Evolutionary conservation across 2,329 filamentous ascomycete species (phyloP).

Genomic region (Penicillium brasilianum): DNA sequence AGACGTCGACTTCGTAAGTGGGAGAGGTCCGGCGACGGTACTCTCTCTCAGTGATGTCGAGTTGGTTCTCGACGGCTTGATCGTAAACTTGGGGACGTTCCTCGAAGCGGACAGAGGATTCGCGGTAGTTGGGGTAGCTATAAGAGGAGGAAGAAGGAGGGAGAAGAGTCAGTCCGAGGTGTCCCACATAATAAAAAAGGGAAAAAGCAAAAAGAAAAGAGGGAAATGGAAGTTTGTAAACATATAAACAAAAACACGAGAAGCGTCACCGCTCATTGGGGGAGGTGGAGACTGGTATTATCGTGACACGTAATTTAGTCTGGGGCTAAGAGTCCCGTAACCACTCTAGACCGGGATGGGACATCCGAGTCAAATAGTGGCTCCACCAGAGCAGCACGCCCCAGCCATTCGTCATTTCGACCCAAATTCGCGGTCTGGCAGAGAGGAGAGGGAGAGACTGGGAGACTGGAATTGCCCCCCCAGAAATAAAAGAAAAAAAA

Average conservation of each 20-base stretch:
- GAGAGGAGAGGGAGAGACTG: too few species aligned
- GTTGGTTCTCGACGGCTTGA: slow-evolving; percentile 52
- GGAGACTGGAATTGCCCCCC: not conserved
- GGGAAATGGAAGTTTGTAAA: slow-evolving; percentile 25
- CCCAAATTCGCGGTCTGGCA: not conserved
- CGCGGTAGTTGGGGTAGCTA: slow-evolving; percentile 59
- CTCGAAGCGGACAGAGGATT: slow-evolving; percentile 57
- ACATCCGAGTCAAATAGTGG: slow-evolving; percentile 28
- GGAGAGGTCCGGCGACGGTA: slow-evolving; percentile 67
- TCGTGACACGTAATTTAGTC: slow-evolving; percentile 34
- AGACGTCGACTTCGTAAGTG: slow-evolving; percentile 54
- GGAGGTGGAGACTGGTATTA: slow-evolving; percentile 25
- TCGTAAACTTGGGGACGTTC: slow-evolving; percentile 48
- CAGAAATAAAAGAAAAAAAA: not conserved
- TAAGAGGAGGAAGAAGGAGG: slow-evolving; percentile 20
- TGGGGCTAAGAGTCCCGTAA: slow-evolving; percentile 25
- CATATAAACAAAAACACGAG: slow-evolving; percentile 32
- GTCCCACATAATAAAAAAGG: slow-evolving; percentile 8
- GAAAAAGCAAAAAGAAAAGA: slow-evolving; percentile 3
- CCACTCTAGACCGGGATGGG: slow-evolving; percentile 31
- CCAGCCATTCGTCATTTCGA: not conserved
- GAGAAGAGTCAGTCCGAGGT: slow-evolving; percentile 31
- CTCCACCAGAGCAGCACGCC: slow-evolving; percentile 17
- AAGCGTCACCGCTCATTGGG: slow-evolving; percentile 35
- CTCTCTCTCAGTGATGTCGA: slow-evolving; percentile 64